Evolutionary conservation across 2,329 filamentous ascomycete genomes (phyloP), one percentile per base, ranked within the genome.

Genomic region (Arachnopeziza araneosa): DNA sequence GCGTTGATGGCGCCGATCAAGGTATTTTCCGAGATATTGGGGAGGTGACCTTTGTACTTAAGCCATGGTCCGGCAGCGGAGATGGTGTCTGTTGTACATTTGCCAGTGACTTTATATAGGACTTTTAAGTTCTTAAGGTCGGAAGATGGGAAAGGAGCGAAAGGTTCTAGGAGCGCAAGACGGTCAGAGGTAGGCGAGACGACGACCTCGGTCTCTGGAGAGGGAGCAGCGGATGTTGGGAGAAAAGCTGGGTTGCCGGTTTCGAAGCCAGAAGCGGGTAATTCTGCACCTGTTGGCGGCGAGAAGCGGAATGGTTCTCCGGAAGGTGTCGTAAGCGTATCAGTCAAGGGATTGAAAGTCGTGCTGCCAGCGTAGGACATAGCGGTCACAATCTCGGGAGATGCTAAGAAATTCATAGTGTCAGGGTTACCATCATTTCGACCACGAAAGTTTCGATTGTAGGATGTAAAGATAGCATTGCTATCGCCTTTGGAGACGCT

Each of bases 81-180:
- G 76, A 99, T 99, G 69, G 95, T 98, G 77, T 99, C 95, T 51
- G 95, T 99, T 60, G 95, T 99, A 82, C 95, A 99, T 79, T 99
- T 96, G 66, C 95, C 95, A 65, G 93, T 89, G 65, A 98, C 89
- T 79, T 98, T 98, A 81, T 96, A 93, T 19, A 99, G 87, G 21
- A 99, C 92, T 56, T 87, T 87, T 54, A 99, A 84, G 26, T 84
- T 86, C 50, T 82, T 79, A 30, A 98, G 83, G 57, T 99, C 93
- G 1, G 79, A 77, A 52, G 79, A 67, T 14, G 93, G 93, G 79
- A 97, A 99, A 2, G 91, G 80, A 1, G 85, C 80, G 74, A 99
- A 99, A 17, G 95, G 93, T 59, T 97, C 91, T 52, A 99, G 85
- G 52, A 96, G 80, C 24, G 95, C 95, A 63, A 99, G 87, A 58